These are phyloP conservation scores for Ophiostoma piceae DNA, from an alignment of 2,329 filamentous ascomycete species.

Conservation along the genomic window DNA sequence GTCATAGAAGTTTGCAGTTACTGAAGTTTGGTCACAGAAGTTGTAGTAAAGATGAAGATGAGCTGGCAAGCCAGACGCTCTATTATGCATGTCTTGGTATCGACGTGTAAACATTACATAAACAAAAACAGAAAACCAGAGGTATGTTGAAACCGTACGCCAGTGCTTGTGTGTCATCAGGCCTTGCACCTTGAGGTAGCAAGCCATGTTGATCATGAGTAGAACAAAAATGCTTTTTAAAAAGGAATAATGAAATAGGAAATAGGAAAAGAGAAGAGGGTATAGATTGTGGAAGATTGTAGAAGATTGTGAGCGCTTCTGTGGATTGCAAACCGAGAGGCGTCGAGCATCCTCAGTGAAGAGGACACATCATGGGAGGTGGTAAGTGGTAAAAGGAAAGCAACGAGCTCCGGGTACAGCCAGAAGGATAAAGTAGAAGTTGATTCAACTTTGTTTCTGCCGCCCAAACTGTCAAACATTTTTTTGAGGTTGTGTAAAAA, in stretches of 20 bases:
- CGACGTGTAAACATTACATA: slow-evolving; percentile 7
- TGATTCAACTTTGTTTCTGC: slow-evolving; percentile 8
- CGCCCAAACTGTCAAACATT: slow-evolving; percentile 18
- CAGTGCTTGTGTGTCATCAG: slow-evolving; percentile 26
- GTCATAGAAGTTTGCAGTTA: neutral
- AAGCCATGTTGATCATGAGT: slow-evolving; percentile 23
- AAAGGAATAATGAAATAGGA: slow-evolving; percentile 5
- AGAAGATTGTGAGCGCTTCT: neutral
- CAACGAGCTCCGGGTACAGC: slow-evolving; percentile 14
- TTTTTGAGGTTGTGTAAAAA: slow-evolving; percentile 13
- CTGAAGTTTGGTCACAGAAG: too few relatives aligned
- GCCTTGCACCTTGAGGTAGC: slow-evolving; percentile 3
- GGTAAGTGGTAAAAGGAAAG: neutral
- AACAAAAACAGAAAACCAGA: slow-evolving; percentile 21
- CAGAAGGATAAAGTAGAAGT: neutral
- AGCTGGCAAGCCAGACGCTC: slow-evolving; percentile 11
- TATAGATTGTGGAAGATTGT: neutral
- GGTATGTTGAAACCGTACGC: slow-evolving; percentile 32
- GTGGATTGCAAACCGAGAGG: neutral
- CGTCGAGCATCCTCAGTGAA: slow-evolving; percentile 12
- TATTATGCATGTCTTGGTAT: neutral
- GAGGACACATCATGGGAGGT: slow-evolving; percentile 3
- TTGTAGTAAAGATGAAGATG: neutral
- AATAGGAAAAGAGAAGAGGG: neutral
- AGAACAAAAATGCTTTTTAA: slow-evolving; percentile 26